Evolutionary conservation across 2,329 filamentous ascomycete genomes (phyloP).

Genomic region (Juglanconis juglandina): DNA sequence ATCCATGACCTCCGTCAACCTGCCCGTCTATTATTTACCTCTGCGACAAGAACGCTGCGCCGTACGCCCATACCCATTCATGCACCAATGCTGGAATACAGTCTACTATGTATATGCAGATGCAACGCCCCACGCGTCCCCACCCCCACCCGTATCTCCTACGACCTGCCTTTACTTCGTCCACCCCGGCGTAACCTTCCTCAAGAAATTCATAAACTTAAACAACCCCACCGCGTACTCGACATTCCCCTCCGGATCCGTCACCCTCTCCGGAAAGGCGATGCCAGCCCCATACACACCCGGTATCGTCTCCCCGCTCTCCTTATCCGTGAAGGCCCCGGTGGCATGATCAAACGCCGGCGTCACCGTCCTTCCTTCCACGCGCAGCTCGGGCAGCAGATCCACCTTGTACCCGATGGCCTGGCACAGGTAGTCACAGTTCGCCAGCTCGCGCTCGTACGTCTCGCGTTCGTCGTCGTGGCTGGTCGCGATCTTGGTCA

Average conservation of each 20-base stretch:
- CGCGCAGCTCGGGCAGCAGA: conserved; percentile 44
- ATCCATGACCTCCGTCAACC: no score
- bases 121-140: no score
- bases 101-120: no score
- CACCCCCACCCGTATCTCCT: no score
- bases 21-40: no score
- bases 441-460: conserved; percentile 44
- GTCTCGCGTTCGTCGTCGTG: conserved; percentile 39
- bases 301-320: conserved; percentile 37
- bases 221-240: conserved; percentile 61
- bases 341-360: conserved; percentile 31
- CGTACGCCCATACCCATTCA: no score
- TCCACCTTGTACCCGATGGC: conserved; percentile 56
- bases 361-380: conserved; percentile 24
- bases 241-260: conserved; percentile 58
- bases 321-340: conserved; percentile 45
- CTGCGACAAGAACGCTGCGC: no score
- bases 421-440: conserved; percentile 52
- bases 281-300: conserved; percentile 61
- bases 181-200: conserved; percentile 53
- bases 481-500: conserved; percentile 44
- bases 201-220: conserved; percentile 64
- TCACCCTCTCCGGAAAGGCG: conserved; percentile 59
- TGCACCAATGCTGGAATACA: no score
- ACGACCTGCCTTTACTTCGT: neutral